These are phyloP conservation scores for Spergularia marina DNA, from an alignment of 148 eudicot species.

Conservation along the genomic window DNA sequence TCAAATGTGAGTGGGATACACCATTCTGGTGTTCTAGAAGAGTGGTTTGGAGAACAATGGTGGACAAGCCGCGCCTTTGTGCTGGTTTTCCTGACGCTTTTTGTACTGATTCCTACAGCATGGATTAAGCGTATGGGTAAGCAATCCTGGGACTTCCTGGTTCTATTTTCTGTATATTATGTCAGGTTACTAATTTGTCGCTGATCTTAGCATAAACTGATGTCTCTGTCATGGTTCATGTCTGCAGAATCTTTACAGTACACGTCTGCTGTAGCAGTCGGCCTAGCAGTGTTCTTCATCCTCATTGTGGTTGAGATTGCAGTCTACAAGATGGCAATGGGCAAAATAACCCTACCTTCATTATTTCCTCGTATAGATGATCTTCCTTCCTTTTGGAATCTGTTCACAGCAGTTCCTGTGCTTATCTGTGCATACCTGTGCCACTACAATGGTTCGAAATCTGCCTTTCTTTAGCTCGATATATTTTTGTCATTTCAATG, in stretches of 20 bases:
- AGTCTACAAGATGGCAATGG: constrained; percentile 58
- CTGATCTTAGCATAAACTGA: background rate
- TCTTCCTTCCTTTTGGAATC: constrained; percentile 53
- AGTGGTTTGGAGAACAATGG: constrained; percentile 68
- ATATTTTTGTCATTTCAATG: background rate
- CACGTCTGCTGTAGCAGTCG: constrained; percentile 86
- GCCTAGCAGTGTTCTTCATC: constrained; percentile 74
- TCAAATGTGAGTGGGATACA: constrained; percentile 63
- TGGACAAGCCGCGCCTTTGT: constrained; percentile 64
- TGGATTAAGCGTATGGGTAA: constrained; percentile 77
- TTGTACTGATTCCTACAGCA: constrained; percentile 56
- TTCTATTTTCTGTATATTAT: background rate
- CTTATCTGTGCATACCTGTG: constrained; percentile 91
- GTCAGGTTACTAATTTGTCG: background rate
- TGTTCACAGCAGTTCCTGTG: constrained; percentile 87
- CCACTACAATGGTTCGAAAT: constrained; percentile 75
- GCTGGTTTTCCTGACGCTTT: constrained; percentile 48
- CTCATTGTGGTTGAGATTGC: constrained; percentile 66
- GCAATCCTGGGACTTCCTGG: constrained; percentile 13
- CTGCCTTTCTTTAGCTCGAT: background rate
- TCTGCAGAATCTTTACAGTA: constrained; percentile 76
- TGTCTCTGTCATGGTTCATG: background rate
- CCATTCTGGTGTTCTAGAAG: constrained; percentile 70
- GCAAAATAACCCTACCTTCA: constrained; percentile 60
- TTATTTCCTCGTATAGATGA: constrained; percentile 58